phyloP scores from a whole-genome alignment of 352 stramenopile species.

The Pythium rishiriense region DNA sequence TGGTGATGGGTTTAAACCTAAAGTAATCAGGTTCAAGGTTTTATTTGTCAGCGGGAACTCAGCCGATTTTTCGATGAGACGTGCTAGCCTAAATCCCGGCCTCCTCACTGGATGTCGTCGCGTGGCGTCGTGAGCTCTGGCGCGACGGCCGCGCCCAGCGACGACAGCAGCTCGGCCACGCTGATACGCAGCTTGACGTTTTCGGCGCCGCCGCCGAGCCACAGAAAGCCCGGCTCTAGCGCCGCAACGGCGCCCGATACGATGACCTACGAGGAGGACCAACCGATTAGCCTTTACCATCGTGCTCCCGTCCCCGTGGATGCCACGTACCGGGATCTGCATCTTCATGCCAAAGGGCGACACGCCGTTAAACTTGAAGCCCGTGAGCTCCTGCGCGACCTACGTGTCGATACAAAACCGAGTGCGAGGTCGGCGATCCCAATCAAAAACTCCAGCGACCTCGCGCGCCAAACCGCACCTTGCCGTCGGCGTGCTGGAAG shows the following conservation, averaged over 20 bases:
- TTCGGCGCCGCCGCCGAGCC: constrained; percentile 77
- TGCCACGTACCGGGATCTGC: constrained; percentile 55
- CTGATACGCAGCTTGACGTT: constrained; percentile 78
- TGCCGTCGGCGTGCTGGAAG: constrained; percentile 79
- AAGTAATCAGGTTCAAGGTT: constrained; percentile 8
- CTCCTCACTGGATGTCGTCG: constrained; percentile 30
- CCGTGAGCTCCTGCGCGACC: constrained; percentile 70
- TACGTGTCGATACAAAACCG: no score
- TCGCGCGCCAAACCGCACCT: constrained; percentile 39
- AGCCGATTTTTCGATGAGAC: background rate
- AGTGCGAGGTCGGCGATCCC: no score
- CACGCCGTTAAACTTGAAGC: constrained; percentile 86
- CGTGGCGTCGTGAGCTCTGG: constrained; percentile 57
- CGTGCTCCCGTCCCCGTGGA: no score
- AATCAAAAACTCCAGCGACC: no score
- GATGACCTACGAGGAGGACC: constrained; percentile 49
- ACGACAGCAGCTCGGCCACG: constrained; percentile 57
- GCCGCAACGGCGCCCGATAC: constrained; percentile 56
- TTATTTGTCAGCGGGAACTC: background rate
- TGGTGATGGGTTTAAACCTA: constrained; percentile 21
- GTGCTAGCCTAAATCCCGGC: background rate
- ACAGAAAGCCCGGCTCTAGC: constrained; percentile 64
- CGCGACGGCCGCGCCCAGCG: constrained; percentile 55
- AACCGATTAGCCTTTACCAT: background rate
- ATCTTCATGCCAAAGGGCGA: constrained; percentile 82